Evolutionary conservation across 106 monocot species (phyloP), one percentile per base, ranked within the genome.

Genomic region (Dendrobium nobile): DNA sequence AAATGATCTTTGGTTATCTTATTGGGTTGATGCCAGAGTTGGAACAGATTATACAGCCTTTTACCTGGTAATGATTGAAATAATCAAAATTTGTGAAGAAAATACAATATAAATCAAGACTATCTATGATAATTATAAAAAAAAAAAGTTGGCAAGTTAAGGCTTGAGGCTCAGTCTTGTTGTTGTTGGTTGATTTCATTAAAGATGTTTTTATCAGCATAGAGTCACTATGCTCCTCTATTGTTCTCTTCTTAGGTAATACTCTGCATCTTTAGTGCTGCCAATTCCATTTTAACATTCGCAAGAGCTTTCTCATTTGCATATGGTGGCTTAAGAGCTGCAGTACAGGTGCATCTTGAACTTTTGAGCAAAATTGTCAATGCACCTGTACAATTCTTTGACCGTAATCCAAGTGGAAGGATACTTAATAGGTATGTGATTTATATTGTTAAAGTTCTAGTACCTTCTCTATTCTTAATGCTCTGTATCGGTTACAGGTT

Each of bases 1-100:
- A 75, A 99, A 95, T 85, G 98, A 99, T 87, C 83, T 99, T 40
- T 99, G 98, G 98, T 80, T 99, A 85, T 91, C 98, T 68, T 82
- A 93, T 80, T 99, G 98, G 98, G 98, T 99, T 74, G 98, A 99
- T 85, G 81, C 88, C 73, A 68, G 84, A 41, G 81, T 77, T 75
- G 89, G 84, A 77, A 80, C 89, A 51, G 65, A 84, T n/a, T 3
- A 80, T 72, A 85, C 86, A 24, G 72, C 67, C 88, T 88, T 91
- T 86, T 99, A 93, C 90, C 80, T 99, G 92, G 98, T 99, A 95
- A 86, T 22, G 6, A 26, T 76, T 33, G 37, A 75, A 75, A n/a
- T 44, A 17, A 9, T 75, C 24, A 48, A 26, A 48, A 10, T 22
- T 16, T n/a, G 7, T 27, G 33, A 68, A 22, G 44, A 13, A 73